Evolutionary conservation across 2,329 filamentous ascomycete species (phyloP).

Genomic region (Aspergillus glaucus): DNA sequence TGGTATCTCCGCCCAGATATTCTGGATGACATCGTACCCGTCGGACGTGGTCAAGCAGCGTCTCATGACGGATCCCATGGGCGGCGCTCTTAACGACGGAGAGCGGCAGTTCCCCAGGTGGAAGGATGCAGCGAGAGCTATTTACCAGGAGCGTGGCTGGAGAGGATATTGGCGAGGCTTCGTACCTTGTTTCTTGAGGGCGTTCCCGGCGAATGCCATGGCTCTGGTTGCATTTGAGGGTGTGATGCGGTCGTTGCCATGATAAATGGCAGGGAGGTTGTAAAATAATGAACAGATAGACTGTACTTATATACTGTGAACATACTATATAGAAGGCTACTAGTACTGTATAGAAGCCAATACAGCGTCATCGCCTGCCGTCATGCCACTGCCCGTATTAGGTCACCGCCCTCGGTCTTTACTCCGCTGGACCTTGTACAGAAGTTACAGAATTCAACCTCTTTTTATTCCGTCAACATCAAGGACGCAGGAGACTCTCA

Average conservation of each 20-base stretch:
- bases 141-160: constrained; percentile 69
- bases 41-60: constrained; percentile 92
- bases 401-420: not conserved
- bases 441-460: not conserved
- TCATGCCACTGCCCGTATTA: too few relatives aligned
- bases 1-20: constrained; percentile 84
- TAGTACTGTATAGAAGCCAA: constrained; percentile 4
- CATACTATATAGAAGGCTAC: too few relatives aligned
- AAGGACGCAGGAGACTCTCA: not conserved
- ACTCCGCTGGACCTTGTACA: not conserved
- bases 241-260: constrained; percentile 62
- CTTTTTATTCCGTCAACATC: not conserved
- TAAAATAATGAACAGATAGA: constrained; percentile 1
- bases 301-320: not conserved
- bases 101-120: constrained; percentile 64
- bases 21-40: constrained; percentile 90
- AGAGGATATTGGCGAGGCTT: constrained; percentile 91
- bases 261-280: constrained; percentile 2
- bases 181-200: constrained; percentile 83
- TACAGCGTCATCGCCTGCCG: not conserved
- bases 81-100: constrained; percentile 61
- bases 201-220: constrained; percentile 93
- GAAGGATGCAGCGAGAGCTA: constrained; percentile 70
- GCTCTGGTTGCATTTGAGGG: constrained; percentile 90
- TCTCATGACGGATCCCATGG: constrained; percentile 92